Conservation (phyloP, 1,284 basidiomycete species). For the Cutaneotrichosporon cutaneum region DNA sequence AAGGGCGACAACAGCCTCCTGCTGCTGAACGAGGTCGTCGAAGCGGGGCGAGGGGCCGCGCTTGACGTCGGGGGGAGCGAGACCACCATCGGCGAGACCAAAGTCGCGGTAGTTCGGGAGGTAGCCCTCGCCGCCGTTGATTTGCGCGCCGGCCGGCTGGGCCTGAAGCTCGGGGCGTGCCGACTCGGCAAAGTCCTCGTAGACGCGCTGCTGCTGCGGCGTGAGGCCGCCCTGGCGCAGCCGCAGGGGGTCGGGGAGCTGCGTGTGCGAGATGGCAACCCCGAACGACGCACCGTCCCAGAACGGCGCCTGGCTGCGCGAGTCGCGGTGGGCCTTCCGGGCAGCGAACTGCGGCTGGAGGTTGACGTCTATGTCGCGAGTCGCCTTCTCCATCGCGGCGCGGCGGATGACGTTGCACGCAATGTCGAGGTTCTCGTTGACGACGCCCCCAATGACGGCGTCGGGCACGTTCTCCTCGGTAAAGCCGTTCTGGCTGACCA, state of each 20-base stretch:
- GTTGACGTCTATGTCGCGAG: slow-evolving; percentile 91
- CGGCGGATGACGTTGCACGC: slow-evolving; percentile 95
- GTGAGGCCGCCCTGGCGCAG: slow-evolving; percentile 81
- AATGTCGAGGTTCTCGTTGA: slow-evolving; percentile 89
- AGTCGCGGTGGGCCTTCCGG: slow-evolving; percentile 81
- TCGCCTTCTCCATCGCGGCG: slow-evolving; percentile 95
- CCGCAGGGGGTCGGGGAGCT: slow-evolving; percentile 84
- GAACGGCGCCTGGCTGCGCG: slow-evolving; percentile 63
- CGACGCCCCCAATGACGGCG: slow-evolving; percentile 69
- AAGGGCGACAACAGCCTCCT: slow-evolving; percentile 28
- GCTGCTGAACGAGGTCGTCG: slow-evolving; percentile 33
- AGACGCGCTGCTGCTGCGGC: slow-evolving; percentile 79
- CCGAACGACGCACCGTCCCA: slow-evolving; percentile 74
- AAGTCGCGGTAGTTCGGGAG: slow-evolving; percentile 33
- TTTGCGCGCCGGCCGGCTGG: slow-evolving; percentile 13
- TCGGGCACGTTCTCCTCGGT: slow-evolving; percentile 63
- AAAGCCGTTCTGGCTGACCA: slow-evolving; percentile 80
- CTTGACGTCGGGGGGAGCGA: slow-evolving; percentile 38
- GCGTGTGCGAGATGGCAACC: slow-evolving; percentile 70
- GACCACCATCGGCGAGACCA: slow-evolving; percentile 27
- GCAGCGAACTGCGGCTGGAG: slow-evolving; percentile 78
- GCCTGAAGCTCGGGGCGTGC: slow-evolving; percentile 24
- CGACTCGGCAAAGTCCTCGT: slow-evolving; percentile 83
- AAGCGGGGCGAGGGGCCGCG: slow-evolving; percentile 36
- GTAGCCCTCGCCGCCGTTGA: slow-evolving; percentile 29